Base-by-base conservation (phyloP, 2,329 filamentous ascomycete species). In the Knoxdaviesia proteae region DNA sequence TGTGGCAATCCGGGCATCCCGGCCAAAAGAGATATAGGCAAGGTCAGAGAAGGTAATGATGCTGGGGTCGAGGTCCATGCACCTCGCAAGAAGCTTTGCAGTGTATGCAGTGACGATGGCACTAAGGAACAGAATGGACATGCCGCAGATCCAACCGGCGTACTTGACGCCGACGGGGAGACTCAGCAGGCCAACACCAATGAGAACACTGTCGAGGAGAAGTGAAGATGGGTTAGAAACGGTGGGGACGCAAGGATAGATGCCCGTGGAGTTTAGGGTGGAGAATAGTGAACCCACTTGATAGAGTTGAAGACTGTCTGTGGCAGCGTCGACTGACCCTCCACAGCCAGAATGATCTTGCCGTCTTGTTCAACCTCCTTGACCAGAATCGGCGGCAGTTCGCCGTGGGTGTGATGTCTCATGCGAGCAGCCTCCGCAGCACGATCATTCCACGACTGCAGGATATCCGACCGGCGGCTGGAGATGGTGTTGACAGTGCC, bases 291-390 rank as follows among this genome's bases (percentile, higher is more conserved):
- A 5, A 49, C 59, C 47, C 49, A 65, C 61, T 94, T 94, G 56
- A 88, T 88, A 3, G 84, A 92, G 60, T 98, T 98, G 67, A 96
- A 93, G 47, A 94, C 72, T 6, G 88, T 96, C 62, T 96, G 88
- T 0, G 86, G 86, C 10, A 96, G 67, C 1, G 88, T 98, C n/a
- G 84, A 93, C 61, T 92, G 86, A 36, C 88, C 88, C 47, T 93
- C 80, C 3, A 94, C 77, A 3, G 88, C 72, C 50, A 88, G 72
- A 44, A 94, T 74, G 40, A 88, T 72, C 53, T 80, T 84, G 37
- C 90, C 84, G 49, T 90, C 84, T 51, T 90, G 82, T 55, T 92
- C 82, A 8, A 94, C 71, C 20, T 87, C 81, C 61, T 86, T 88
- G 42, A 94, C 78, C n/a, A 94, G 62, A 44, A 94, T 69, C 2